A percentile compares a stretch with the other conserved stretches of the same genome.
These are phyloP conservation scores for Lecanicillium sp. DNA, from an alignment of 2,329 filamentous ascomycete species.

Conservation along the genomic window DNA sequence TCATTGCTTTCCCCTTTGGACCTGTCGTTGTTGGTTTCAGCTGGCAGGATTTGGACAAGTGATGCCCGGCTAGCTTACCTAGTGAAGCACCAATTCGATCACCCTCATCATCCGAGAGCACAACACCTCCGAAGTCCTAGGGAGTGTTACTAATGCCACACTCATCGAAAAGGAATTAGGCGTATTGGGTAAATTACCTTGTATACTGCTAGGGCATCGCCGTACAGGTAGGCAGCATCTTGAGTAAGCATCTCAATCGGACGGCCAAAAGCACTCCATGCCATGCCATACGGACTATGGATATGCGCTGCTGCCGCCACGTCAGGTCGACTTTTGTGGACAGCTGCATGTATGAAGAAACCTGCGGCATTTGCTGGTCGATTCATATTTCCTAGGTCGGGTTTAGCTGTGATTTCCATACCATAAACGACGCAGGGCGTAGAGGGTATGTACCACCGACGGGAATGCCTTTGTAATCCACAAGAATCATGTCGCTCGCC, in stretches of 20 bases:
- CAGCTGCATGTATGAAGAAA: slow-evolving; percentile 60
- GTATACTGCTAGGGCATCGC: slow-evolving; percentile 49
- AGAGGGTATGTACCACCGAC: no score
- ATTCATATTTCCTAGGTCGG: no score
- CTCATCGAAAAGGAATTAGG: no score
- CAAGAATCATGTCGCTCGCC: slow-evolving; percentile 59
- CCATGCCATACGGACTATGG: slow-evolving; percentile 57
- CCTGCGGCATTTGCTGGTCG: slow-evolving; percentile 59
- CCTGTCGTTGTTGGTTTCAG: no score
- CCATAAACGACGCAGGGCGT: no score
- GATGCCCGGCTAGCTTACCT: no score
- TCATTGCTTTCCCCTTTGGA: slow-evolving; percentile 47
- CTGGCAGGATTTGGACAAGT: no score
- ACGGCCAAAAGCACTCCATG: slow-evolving; percentile 57
- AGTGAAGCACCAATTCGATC: slow-evolving; percentile 54
- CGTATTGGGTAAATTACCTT: no score
- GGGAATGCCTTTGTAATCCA: slow-evolving; percentile 51
- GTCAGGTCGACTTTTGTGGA: slow-evolving; percentile 58
- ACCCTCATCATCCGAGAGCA: slow-evolving; percentile 56
- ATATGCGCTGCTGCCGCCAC: slow-evolving; percentile 61
- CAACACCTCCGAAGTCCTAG: slow-evolving; percentile 47
- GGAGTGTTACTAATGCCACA: no score
- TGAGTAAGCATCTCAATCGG: slow-evolving; percentile 64
- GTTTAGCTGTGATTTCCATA: no score
- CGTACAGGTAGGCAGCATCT: slow-evolving; percentile 57